These are phyloP conservation scores for Bolboschoenus planiculmis DNA, from an alignment of 176 grass and related monocot species.

Conservation along the genomic window DNA sequence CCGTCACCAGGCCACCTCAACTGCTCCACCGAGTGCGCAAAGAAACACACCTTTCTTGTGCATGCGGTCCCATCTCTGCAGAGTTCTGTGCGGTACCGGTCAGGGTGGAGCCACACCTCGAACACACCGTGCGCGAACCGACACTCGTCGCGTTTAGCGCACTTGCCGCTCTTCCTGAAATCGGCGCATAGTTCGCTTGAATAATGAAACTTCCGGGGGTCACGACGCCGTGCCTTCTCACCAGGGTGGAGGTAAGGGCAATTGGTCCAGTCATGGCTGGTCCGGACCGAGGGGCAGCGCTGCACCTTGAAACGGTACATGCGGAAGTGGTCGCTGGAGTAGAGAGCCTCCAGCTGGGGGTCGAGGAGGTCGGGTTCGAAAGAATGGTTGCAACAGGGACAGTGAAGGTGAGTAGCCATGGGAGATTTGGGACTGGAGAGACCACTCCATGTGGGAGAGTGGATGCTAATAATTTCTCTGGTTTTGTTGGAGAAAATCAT, in stretches of 20 bases:
- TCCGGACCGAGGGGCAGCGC: background rate
- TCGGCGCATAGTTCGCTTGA: background rate
- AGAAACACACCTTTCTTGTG: slow-evolving; percentile 10
- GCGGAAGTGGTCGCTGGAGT: background rate
- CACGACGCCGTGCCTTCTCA: slow-evolving; percentile 4
- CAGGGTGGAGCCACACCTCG: slow-evolving; percentile 5
- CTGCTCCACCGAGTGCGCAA: background rate
- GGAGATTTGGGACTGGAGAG: background rate
- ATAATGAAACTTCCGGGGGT: background rate
- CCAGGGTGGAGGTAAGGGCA: slow-evolving; percentile 1
- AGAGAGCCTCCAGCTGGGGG: background rate
- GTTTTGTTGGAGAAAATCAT: background rate
- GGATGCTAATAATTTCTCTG: background rate
- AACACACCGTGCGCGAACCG: slow-evolving; percentile 5
- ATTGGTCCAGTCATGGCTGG: background rate
- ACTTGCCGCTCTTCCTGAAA: background rate
- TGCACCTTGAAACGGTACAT: slow-evolving; percentile 13
- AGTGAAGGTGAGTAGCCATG: background rate
- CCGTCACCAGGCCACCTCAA: background rate
- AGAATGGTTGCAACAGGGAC: background rate
- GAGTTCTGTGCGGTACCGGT: background rate
- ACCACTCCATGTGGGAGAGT: background rate
- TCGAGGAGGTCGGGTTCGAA: background rate
- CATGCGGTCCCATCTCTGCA: background rate
- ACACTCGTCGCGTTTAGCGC: background rate